Conservation (phyloP, 2,329 filamentous ascomycete species). For the Fusarium succisae region DNA sequence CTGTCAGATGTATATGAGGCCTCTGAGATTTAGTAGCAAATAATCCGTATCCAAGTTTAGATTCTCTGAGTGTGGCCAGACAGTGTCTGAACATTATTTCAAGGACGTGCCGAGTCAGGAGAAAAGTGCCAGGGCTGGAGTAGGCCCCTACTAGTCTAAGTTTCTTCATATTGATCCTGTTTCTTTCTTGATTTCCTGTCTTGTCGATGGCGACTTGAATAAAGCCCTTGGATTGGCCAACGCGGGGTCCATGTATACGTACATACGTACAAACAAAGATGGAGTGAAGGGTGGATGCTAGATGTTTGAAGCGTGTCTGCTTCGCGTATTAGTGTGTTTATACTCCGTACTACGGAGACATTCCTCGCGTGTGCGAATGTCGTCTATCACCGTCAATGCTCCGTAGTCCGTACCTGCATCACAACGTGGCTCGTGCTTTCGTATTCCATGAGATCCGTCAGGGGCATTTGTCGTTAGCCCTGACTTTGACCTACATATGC, state of each 20-base stretch:
- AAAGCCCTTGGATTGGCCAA: conserved; percentile 14
- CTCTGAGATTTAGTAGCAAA: background rate
- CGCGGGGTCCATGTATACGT: background rate
- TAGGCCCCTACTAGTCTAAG: background rate
- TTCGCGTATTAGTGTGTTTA: conserved; percentile 4
- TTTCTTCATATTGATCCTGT: conserved; percentile 1
- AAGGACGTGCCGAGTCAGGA: background rate
- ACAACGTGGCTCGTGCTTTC: conserved; percentile 41
- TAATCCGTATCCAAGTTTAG: background rate
- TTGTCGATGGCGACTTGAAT: conserved; percentile 1
- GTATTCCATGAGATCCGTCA: conserved; percentile 37
- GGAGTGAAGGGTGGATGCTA: background rate
- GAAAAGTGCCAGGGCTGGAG: background rate
- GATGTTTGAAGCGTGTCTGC: background rate
- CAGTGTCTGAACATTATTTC: background rate
- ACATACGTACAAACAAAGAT: background rate
- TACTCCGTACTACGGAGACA: background rate
- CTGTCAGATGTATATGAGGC: background rate
- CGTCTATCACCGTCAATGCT: conserved; percentile 12
- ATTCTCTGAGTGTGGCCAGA: background rate
- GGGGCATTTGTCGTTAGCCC: conserved; percentile 21
- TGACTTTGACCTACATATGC: conserved; percentile 2
- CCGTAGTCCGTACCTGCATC: conserved; percentile 41
- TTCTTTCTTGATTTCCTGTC: conserved; percentile 10
- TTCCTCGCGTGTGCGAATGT: conserved; percentile 3